Conservation (phyloP, 306 rosid genomes). For the Parietaria judaica region DNA sequence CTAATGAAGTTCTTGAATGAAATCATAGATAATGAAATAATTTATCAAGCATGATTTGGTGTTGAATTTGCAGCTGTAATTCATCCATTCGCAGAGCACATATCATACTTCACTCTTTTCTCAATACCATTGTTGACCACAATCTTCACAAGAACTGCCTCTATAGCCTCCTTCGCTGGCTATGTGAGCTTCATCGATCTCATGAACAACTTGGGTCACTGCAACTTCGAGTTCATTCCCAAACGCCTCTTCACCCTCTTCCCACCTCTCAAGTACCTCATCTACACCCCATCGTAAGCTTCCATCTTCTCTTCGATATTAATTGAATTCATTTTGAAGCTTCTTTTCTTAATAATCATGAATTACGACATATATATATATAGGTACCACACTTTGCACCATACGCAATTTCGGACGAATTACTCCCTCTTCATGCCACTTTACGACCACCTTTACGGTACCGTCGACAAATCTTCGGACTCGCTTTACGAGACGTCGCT, state of each 20-base stretch:
- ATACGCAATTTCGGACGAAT: constrained; percentile 62
- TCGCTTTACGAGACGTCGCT: constrained; percentile 25
- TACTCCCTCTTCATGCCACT: constrained; percentile 57
- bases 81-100: constrained; percentile 62
- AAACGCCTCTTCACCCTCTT: constrained; percentile 27
- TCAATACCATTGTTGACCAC: constrained; percentile 37
- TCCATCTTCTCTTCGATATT: no score
- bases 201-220: constrained; percentile 73
- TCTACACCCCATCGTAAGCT: constrained; percentile 65
- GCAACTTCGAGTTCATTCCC: constrained; percentile 56
- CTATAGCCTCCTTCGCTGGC: constrained; percentile 17
- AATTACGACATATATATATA: neutral
- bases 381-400: constrained; percentile 66
- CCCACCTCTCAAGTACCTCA: constrained; percentile 53
- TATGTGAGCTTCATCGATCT: constrained; percentile 47
- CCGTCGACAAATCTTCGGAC: constrained; percentile 39
- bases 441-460: constrained; percentile 52
- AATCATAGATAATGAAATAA: no score
- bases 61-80: constrained; percentile 40
- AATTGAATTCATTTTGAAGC: constrained; percentile 13
- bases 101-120: constrained; percentile 43
- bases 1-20: no score
- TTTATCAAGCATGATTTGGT: no score
- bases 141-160: constrained; percentile 28
- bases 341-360: neutral